These are phyloP conservation scores for Geosmithia morbida DNA, from an alignment of 2,329 filamentous ascomycete genomes.

Conservation along the genomic window DNA sequence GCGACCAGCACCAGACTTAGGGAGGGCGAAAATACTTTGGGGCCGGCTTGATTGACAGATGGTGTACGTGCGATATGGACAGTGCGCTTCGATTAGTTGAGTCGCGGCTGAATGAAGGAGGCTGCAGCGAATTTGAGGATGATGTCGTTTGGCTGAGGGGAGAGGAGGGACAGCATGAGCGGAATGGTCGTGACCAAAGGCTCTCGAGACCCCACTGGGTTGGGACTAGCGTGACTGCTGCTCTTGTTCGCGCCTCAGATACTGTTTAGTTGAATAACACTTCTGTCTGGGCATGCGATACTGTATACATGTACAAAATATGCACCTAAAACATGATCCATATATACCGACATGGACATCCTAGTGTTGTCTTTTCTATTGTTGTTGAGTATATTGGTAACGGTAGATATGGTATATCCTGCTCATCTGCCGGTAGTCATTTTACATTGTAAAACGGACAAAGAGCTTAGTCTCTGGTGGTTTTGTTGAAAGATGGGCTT, in stretches of 20 bases:
- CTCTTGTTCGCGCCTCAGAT: not conserved
- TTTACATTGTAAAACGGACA: not conserved
- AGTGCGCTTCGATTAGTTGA: not conserved
- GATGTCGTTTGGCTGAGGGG: constrained; percentile 10
- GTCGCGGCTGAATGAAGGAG: not conserved
- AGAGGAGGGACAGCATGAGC: constrained; percentile 1
- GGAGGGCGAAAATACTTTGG: not conserved
- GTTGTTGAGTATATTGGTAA: too few relatives aligned
- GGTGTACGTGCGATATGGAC: not conserved
- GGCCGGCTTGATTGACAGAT: not conserved
- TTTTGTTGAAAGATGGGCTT: not conserved
- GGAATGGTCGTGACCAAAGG: not conserved
- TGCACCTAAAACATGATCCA: not conserved
- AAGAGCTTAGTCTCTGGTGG: not conserved
- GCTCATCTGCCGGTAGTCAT: too few relatives aligned
- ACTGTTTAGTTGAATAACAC: not conserved
- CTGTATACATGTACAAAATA: not conserved
- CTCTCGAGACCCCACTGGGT: not conserved
- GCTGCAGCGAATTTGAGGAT: constrained; percentile 7
- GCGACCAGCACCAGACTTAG: not conserved
- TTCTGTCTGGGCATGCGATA: not conserved
- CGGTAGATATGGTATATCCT: too few relatives aligned
- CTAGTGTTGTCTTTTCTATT: too few relatives aligned
- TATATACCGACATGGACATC: not conserved
- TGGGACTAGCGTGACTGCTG: not conserved